Evolutionary conservation across 257 asterid genomes (phyloP), one percentile per base, ranked within the genome.

Genomic region (Henckelia pumila): DNA sequence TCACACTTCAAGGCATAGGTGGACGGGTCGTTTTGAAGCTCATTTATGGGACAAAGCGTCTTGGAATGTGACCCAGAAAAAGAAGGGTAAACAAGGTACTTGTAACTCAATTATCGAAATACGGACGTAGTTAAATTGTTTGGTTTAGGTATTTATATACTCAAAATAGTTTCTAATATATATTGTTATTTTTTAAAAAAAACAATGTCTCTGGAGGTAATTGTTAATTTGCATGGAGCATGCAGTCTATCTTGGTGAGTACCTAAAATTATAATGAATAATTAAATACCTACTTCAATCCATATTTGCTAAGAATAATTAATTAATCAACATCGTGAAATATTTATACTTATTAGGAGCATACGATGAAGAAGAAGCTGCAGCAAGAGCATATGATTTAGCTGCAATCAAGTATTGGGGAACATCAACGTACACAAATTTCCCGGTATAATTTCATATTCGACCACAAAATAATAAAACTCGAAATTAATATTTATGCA

Each of bases 351-450:
- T 1, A 3, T 24, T 40, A 86, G 95, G 96, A 57, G 96, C 96
- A 28, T 89, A 87, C 75, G 96, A 85, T 80, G 90, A 83, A 71
- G 96, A 89, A 78, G 95, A 83, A 85, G 83, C 89, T 29, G 96
- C 96, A 73, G 96, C 96, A 30, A 86, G 96, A 83, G 95, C 89
- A 25, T 89, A 89, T 79, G 96, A 89, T 82, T 81, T 86, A 77
- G 95, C 95, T 72, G 96, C 95, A 67, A 82, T 85, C 66, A 87
- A 89, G 73, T 89, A 89, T 26, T 89, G 96, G 96, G 96, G 96
- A 24, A 75, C 81, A 50, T 83, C 92, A 67, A 86, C 90, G 49
- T 78, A 73, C 81, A 86, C 90, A 29, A 89, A 87, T 77, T 89
- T 89, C 76, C 91, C 91, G 5, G 96, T 89, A 84, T 33, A 69